Conservation (phyloP, 2,329 filamentous ascomycete genomes). For the Pestalotiopsis sp. region DNA sequence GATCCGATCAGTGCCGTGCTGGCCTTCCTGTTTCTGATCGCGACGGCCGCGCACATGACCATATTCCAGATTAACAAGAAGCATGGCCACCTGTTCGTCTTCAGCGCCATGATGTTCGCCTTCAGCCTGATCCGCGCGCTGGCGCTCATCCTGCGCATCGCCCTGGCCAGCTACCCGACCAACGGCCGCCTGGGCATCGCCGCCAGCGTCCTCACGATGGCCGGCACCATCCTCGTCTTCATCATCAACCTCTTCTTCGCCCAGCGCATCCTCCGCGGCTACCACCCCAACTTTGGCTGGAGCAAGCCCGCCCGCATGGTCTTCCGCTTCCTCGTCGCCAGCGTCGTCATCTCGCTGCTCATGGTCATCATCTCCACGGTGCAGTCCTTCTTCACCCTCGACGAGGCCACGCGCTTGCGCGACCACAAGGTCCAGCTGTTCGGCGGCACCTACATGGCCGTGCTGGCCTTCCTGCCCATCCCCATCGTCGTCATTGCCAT, state of each 20-base stretch:
- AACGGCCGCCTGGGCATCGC: slow-evolving; percentile 35
- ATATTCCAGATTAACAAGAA: slow-evolving; percentile 47
- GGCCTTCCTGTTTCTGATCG: slow-evolving; percentile 56
- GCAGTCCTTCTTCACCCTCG: slow-evolving; percentile 29
- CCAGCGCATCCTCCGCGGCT: slow-evolving; percentile 39
- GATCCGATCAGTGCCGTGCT: slow-evolving; percentile 67
- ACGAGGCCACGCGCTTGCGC: slow-evolving; percentile 18
- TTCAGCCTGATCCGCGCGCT: slow-evolving; percentile 37
- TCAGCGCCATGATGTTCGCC: slow-evolving; percentile 38
- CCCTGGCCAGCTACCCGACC: slow-evolving; percentile 30
- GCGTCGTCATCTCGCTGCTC: slow-evolving; percentile 28
- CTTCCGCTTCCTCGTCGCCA: slow-evolving; percentile 29
- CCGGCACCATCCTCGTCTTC: slow-evolving; percentile 37
- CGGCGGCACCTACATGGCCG: slow-evolving; percentile 30
- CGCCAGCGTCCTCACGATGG: slow-evolving; percentile 37
- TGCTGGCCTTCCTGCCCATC: slow-evolving; percentile 39
- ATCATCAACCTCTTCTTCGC: slow-evolving; percentile 41
- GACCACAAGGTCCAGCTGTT: slow-evolving; percentile 29
- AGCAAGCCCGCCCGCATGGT: slow-evolving; percentile 26
- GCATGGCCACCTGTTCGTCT: slow-evolving; percentile 39
- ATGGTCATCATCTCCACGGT: slow-evolving; percentile 34
- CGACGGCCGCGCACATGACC: slow-evolving; percentile 59
- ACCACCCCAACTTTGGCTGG: slow-evolving; percentile 40
- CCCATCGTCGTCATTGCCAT: slow-evolving; percentile 8
- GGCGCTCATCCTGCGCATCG: slow-evolving; percentile 38